These are phyloP conservation scores for Atkinsonella texensis DNA, from an alignment of 2,329 filamentous ascomycete species.

Conservation along the genomic window DNA sequence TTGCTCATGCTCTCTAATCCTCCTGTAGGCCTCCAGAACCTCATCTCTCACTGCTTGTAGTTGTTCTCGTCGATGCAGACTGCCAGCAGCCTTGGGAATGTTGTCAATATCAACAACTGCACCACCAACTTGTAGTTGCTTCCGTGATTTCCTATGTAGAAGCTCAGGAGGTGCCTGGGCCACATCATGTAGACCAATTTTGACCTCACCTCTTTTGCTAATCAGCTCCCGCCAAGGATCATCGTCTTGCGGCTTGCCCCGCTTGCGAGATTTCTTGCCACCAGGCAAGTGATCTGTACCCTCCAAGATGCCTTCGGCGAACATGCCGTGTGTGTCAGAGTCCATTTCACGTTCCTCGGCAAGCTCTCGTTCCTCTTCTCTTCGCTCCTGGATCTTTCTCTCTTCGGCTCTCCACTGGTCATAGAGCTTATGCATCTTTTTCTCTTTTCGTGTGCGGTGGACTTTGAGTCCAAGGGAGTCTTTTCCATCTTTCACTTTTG, in stretches of 20 bases:
- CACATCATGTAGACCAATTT: constrained; percentile 42
- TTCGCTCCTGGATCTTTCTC: constrained; percentile 47
- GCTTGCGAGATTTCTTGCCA: constrained; percentile 16
- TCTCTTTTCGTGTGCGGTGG: constrained; percentile 70
- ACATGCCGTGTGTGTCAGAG: constrained; percentile 37
- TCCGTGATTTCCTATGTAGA: constrained; percentile 38
- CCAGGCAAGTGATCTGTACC: constrained; percentile 28
- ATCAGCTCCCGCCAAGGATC: constrained; percentile 72
- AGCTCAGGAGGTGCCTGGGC: constrained; percentile 68
- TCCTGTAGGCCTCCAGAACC: constrained; percentile 27
- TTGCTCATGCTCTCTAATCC: constrained; percentile 25
- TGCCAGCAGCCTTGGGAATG: constrained; percentile 27
- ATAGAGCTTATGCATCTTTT: constrained; percentile 68
- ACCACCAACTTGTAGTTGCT: constrained; percentile 22
- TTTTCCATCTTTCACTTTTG: constrained; percentile 42
- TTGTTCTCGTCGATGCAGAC: constrained; percentile 27
- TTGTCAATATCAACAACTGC: constrained; percentile 24
- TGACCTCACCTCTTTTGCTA: constrained; percentile 47
- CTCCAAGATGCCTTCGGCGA: constrained; percentile 22
- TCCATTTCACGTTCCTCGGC: constrained; percentile 52
- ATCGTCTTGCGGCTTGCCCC: constrained; percentile 40
- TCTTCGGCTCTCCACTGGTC: constrained; percentile 65
- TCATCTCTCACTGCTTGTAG: constrained; percentile 23
- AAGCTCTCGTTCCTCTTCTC: constrained; percentile 52
- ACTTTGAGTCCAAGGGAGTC: constrained; percentile 55